Conservation (phyloP, 306 rosid species). For the Herpetospermum pedunculosum region DNA sequence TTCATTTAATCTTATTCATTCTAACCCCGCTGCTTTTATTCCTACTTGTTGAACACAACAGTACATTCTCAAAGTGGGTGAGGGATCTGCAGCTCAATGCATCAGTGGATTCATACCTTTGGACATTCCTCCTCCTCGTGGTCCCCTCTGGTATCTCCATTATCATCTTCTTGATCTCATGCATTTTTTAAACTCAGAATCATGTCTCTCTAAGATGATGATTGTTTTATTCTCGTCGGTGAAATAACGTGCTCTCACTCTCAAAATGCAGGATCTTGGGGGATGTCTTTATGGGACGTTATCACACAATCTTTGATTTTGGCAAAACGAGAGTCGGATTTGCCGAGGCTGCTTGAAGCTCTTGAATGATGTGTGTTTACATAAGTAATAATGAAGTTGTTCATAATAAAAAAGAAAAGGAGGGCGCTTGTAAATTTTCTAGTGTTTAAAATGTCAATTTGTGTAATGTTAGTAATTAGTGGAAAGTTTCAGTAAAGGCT, state of each 20-base stretch:
- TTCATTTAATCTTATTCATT: background rate
- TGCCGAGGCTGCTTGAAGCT: constrained; percentile 62
- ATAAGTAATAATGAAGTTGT: background rate
- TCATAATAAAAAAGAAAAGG: background rate
- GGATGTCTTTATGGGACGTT: constrained; percentile 83
- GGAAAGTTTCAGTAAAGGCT: background rate
- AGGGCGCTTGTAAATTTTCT: background rate
- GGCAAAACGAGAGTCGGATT: constrained; percentile 71
- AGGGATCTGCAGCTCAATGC: constrained; percentile 72
- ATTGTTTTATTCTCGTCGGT: constrained; percentile 9
- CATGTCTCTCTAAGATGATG: background rate
- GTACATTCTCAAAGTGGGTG: constrained; percentile 69
- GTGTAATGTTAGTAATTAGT: background rate
- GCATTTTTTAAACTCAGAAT: background rate
- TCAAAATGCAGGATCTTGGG: constrained; percentile 94
- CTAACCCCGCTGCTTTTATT: background rate
- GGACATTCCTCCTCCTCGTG: constrained; percentile 90
- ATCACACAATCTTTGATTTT: constrained; percentile 78
- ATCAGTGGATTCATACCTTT: constrained; percentile 69
- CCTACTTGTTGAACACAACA: constrained; percentile 23
- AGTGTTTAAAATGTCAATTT: background rate
- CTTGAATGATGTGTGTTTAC: background rate
- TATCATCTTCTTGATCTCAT: background rate
- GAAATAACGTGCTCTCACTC: background rate
- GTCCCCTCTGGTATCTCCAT: constrained; percentile 74